A percentile compares a stretch with the other conserved stretches of the same genome.
phyloP scores from a whole-genome alignment of 208 protist genomes.

The Borovskyia barvae region DNA sequence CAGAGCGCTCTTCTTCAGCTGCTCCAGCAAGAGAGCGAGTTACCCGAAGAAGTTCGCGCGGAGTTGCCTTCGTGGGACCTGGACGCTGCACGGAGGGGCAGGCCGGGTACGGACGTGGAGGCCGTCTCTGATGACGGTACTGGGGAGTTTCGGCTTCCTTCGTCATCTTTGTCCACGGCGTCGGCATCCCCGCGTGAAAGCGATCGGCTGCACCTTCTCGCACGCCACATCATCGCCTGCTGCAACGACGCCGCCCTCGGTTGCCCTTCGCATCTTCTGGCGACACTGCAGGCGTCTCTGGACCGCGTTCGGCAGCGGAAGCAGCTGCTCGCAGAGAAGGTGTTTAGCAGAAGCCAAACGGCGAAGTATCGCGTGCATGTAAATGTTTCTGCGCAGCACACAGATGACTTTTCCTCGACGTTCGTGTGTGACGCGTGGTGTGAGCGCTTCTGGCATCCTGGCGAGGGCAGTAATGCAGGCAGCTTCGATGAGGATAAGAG shows the following conservation, averaged over 20 bases:
- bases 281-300: conserved; percentile 26
- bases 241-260: conserved; percentile 1
- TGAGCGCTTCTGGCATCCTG: background rate
- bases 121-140: no score
- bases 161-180: background rate
- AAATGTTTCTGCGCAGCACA: conserved; percentile 31
- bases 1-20: conserved; percentile 15
- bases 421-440: conserved; percentile 23
- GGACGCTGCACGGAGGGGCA: no score
- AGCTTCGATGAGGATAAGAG: background rate
- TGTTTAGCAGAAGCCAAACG: conserved; percentile 33
- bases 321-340: conserved; percentile 20
- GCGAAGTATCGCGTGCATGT: conserved; percentile 51
- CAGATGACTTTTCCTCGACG: conserved; percentile 32
- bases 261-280: conserved; percentile 6
- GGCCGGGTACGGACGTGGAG: no score
- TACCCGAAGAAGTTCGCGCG: conserved; percentile 5
- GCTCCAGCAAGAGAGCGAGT: conserved; percentile 13
- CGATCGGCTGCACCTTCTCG: conserved; percentile 13
- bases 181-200: background rate
- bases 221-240: conserved; percentile 18
- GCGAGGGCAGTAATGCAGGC: background rate
- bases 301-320: conserved; percentile 17
- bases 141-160: background rate
- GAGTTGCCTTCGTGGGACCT: no score